Conservation (phyloP, 352 stramenopile species). For the Pythium apleroticum region DNA sequence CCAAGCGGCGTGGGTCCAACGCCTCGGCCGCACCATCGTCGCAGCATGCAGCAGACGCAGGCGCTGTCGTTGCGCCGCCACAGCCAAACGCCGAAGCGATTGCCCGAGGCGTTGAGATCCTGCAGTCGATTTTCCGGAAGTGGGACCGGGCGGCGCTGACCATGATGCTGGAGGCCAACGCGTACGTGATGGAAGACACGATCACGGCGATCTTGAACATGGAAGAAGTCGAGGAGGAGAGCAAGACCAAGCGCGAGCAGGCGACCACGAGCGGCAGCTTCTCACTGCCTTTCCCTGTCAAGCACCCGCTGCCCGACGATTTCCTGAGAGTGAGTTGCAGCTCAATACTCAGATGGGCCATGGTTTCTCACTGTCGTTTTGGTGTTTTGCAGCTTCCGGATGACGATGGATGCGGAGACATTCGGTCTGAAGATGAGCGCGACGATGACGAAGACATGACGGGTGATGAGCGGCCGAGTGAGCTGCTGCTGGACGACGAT, state of each 20-base stretch:
- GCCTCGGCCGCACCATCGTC: conserved; percentile 5
- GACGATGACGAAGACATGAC: conserved; percentile 35
- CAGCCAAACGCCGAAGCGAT: conserved; percentile 49
- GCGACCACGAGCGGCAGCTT: neutral
- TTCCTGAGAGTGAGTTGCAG: conserved; percentile 61
- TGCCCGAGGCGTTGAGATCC: conserved; percentile 61
- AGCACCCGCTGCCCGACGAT: conserved; percentile 76
- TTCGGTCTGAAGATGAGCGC: conserved; percentile 17
- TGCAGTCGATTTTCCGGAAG: conserved; percentile 81
- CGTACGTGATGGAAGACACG: conserved; percentile 78
- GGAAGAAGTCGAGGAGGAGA: conserved; percentile 54
- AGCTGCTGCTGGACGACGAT: conserved; percentile 20
- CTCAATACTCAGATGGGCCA: neutral
- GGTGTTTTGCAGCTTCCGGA: conserved; percentile 44
- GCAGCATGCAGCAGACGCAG: conserved; percentile 2
- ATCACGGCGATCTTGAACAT: conserved; percentile 79
- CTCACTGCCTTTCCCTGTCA: conserved; percentile 41
- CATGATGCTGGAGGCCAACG: conserved; percentile 73
- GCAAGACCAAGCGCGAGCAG: conserved; percentile 25
- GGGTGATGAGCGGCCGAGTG: conserved; percentile 36
- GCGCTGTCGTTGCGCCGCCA: conserved; percentile 9
- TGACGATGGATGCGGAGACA: conserved; percentile 32
- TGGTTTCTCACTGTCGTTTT: neutral
- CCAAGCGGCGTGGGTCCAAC: conserved; percentile 39
- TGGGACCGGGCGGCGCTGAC: conserved; percentile 70